phyloP scores from a whole-genome alignment of 2,329 filamentous ascomycete genomes.

The Nemania serpens region DNA sequence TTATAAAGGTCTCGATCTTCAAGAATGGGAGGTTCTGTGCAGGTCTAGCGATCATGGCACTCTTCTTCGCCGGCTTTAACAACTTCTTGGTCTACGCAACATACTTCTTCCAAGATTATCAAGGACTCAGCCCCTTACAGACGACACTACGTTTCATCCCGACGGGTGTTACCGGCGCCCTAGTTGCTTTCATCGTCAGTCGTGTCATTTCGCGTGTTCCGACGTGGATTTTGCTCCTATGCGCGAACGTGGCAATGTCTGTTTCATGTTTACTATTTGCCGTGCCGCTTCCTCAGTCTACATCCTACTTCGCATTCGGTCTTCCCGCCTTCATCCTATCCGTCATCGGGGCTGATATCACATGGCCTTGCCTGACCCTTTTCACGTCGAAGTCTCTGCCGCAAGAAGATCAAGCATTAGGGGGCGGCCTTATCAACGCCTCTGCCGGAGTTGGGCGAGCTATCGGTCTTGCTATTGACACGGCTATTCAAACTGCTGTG shows the following conservation, averaged over 20 bases:
- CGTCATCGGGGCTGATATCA: conserved; percentile 69
- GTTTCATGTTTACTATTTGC: conserved; percentile 65
- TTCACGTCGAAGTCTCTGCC: conserved; percentile 68
- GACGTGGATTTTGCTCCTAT: conserved; percentile 60
- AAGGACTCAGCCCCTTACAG: conserved; percentile 63
- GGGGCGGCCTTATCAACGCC: conserved; percentile 70
- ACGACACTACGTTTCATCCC: conserved; percentile 72
- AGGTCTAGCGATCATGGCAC: conserved; percentile 66
- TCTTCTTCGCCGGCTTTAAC: conserved; percentile 72
- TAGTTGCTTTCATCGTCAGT: conserved; percentile 61
- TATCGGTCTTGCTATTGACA: conserved; percentile 68
- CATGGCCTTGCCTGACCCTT: conserved; percentile 68
- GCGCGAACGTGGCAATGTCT: conserved; percentile 60
- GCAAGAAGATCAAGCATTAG: conserved; percentile 67
- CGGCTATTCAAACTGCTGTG: conserved; percentile 66
- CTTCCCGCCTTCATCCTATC: conserved; percentile 69
- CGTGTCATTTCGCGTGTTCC: conserved; percentile 62
- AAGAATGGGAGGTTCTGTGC: conserved; percentile 62
- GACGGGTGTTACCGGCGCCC: conserved; percentile 62
- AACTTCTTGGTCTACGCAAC: conserved; percentile 70
- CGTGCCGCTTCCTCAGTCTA: conserved; percentile 62
- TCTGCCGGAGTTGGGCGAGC: conserved; percentile 68
- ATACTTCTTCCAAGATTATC: conserved; percentile 72
- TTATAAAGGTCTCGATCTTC: conserved; percentile 72
- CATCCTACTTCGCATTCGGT: conserved; percentile 70